Evolutionary conservation across 352 stramenopile genomes (phyloP).

Genomic region (Phytophthora pistaciae): DNA sequence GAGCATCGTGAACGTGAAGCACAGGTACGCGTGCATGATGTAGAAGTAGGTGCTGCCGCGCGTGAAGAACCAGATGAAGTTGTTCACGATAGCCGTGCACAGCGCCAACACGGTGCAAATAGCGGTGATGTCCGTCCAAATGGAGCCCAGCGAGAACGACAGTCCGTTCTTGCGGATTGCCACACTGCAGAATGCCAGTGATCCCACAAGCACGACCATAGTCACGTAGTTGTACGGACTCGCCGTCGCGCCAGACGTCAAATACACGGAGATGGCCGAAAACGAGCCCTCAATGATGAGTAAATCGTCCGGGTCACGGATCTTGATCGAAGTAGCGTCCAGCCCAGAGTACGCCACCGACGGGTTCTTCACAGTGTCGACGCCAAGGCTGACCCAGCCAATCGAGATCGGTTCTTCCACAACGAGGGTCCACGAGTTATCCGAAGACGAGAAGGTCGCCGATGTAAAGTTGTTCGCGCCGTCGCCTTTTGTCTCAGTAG

Average conservation of each 20-base stretch:
- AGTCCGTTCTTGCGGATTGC: slow-evolving; percentile 87
- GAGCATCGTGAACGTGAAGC: slow-evolving; percentile 92
- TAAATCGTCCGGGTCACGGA: slow-evolving; percentile 58
- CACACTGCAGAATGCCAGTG: slow-evolving; percentile 82
- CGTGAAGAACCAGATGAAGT: slow-evolving; percentile 81
- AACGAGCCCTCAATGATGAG: slow-evolving; percentile 70
- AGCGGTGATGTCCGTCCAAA: slow-evolving; percentile 89
- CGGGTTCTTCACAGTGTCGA: slow-evolving; percentile 82
- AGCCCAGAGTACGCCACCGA: slow-evolving; percentile 74
- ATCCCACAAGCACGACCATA: slow-evolving; percentile 86
- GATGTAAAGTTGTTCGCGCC: slow-evolving; percentile 40
- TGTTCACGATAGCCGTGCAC: slow-evolving; percentile 83
- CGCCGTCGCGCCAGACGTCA: slow-evolving; percentile 61
- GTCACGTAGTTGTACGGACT: slow-evolving; percentile 92
- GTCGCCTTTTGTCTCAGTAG: not conserved
- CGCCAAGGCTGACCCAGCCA: slow-evolving; percentile 73
- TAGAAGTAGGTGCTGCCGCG: slow-evolving; percentile 85
- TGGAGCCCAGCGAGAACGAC: slow-evolving; percentile 84
- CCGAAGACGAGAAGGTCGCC: slow-evolving; percentile 28
- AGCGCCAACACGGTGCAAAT: slow-evolving; percentile 85
- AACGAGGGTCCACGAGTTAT: slow-evolving; percentile 69
- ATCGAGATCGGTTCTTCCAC: slow-evolving; percentile 64
- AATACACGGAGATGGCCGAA: slow-evolving; percentile 80
- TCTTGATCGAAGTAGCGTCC: slow-evolving; percentile 66
- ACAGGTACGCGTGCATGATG: slow-evolving; percentile 79